These are phyloP conservation scores for Boletus semigastroideus DNA, from an alignment of 1,284 basidiomycete species.

Conservation along the genomic window DNA sequence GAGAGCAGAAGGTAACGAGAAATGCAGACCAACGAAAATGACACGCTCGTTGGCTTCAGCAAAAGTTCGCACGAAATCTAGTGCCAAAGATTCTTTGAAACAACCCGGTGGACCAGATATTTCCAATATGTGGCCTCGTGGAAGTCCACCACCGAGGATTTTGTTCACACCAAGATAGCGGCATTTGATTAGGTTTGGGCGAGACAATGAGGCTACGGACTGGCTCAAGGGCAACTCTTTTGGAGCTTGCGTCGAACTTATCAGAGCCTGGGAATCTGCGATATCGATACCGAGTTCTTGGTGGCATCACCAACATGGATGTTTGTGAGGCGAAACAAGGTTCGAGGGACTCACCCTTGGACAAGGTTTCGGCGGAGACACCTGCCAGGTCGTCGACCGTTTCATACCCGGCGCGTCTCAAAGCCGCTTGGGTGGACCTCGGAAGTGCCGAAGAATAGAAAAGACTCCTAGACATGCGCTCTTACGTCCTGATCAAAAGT, in stretches of 20 bases:
- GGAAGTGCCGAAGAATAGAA: slow-evolving; percentile 31
- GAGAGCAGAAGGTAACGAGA: not conserved
- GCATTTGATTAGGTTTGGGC: slow-evolving; percentile 28
- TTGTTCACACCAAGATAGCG: slow-evolving; percentile 52
- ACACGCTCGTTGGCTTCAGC: slow-evolving; percentile 47
- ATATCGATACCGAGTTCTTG: slow-evolving; percentile 50
- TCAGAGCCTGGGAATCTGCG: slow-evolving; percentile 43
- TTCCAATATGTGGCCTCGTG: slow-evolving; percentile 61
- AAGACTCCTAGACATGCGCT: slow-evolving; percentile 30
- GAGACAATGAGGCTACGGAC: slow-evolving; percentile 50
- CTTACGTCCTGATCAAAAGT: not conserved
- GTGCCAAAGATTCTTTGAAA: slow-evolving; percentile 55
- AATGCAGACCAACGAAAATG: slow-evolving; percentile 57
- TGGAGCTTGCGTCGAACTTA: slow-evolving; percentile 39
- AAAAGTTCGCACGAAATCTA: slow-evolving; percentile 49
- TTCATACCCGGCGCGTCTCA: slow-evolving; percentile 51
- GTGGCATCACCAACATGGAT: not conserved
- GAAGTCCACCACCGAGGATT: slow-evolving; percentile 60
- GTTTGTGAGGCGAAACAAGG: not conserved
- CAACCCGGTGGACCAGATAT: slow-evolving; percentile 73
- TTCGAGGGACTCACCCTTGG: slow-evolving; percentile 39
- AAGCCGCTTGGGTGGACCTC: slow-evolving; percentile 32
- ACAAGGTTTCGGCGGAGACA: slow-evolving; percentile 41
- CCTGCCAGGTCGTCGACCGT: slow-evolving; percentile 45
- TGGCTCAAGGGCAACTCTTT: slow-evolving; percentile 47